phyloP scores from a whole-genome alignment of 805 yeast genomes.

The Candida silvicultrix region DNA sequence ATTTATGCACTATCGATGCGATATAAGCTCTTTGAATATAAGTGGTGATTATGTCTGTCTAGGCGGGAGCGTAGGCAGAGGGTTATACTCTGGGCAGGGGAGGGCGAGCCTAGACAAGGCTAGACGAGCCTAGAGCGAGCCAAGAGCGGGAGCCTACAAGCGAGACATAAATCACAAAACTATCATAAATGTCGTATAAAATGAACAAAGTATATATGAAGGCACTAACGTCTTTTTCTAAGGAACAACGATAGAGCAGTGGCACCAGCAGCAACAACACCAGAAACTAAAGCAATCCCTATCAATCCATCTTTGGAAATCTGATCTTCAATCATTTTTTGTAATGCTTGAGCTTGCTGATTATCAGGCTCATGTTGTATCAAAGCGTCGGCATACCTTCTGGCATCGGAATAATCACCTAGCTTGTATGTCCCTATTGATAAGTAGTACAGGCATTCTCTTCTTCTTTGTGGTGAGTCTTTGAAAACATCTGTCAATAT shows the following conservation, averaged over 20 bases:
- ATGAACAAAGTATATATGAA: too few species aligned
- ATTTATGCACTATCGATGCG: too few species aligned
- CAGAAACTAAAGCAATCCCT: slow-evolving; percentile 84
- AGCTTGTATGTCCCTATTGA: slow-evolving; percentile 83
- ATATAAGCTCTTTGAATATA: too few species aligned
- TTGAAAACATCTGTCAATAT: slow-evolving; percentile 64
- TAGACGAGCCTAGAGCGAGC: too few species aligned
- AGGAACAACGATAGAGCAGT: slow-evolving; percentile 44
- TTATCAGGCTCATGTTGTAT: slow-evolving; percentile 80
- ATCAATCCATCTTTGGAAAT: slow-evolving; percentile 63
- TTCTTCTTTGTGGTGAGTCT: slow-evolving; percentile 73
- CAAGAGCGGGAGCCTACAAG: neutral
- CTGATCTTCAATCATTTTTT: slow-evolving; percentile 74
- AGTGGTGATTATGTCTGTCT: neutral
- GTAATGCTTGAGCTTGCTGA: slow-evolving; percentile 65
- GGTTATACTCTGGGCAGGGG: too few species aligned
- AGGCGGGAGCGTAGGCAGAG: neutral
- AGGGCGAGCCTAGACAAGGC: too few species aligned
- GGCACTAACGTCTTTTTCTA: slow-evolving; percentile 26
- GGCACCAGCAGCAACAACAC: slow-evolving; percentile 79
- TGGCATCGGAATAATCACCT: slow-evolving; percentile 81
- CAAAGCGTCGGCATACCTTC: slow-evolving; percentile 76
- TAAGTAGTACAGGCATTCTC: slow-evolving; percentile 86
- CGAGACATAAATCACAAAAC: neutral
- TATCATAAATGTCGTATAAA: neutral